Percentiles rank a stretch among this genome's conserved stretches.
Evolutionary conservation across 2,329 filamentous ascomycete genomes (phyloP).

Genomic region (Pseudopithomyces chartarum): DNA sequence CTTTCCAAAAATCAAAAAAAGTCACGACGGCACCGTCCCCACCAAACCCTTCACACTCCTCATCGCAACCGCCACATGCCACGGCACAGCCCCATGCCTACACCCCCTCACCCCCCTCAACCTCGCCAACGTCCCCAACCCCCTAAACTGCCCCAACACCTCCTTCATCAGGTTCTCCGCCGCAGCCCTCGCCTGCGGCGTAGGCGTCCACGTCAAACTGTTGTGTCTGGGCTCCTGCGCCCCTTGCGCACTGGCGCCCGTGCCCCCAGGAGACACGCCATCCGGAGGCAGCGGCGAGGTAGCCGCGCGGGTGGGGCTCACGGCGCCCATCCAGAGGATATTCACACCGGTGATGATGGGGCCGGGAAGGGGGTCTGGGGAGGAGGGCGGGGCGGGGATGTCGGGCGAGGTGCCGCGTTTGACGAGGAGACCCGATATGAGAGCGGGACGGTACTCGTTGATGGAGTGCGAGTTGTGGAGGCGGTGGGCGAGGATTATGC

Average conservation of each 20-base stretch:
- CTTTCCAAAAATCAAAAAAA: background rate
- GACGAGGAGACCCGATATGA: conserved; percentile 51
- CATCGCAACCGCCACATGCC: conserved; percentile 76
- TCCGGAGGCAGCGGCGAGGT: conserved; percentile 37
- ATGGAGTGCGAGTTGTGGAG: conserved; percentile 44
- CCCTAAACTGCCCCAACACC: conserved; percentile 71
- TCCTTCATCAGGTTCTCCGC: conserved; percentile 70
- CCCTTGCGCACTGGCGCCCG: conserved; percentile 2
- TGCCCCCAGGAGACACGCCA: conserved; percentile 25
- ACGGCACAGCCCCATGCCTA: conserved; percentile 68
- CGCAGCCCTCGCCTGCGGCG: conserved; percentile 35
- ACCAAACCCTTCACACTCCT: conserved; percentile 68
- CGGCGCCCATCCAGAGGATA: conserved; percentile 53
- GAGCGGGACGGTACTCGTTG: conserved; percentile 40
- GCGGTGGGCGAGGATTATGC: conserved; percentile 70
- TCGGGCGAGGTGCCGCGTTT: conserved; percentile 42
- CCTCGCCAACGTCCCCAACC: conserved; percentile 70
- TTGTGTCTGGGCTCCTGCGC: conserved; percentile 25
- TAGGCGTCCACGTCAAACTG: conserved; percentile 42
- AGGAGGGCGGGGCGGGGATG: conserved; percentile 13
- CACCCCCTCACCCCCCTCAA: conserved; percentile 65
- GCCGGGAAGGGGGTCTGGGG: conserved; percentile 30
- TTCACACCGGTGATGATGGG: conserved; percentile 48
- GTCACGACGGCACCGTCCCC: conserved; percentile 3
- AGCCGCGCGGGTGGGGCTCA: conserved; percentile 42